Evolutionary conservation across 2,329 filamentous ascomycete species (phyloP), one percentile per base, ranked within the genome.

Genomic region (Trichoderma citrinoviride): DNA sequence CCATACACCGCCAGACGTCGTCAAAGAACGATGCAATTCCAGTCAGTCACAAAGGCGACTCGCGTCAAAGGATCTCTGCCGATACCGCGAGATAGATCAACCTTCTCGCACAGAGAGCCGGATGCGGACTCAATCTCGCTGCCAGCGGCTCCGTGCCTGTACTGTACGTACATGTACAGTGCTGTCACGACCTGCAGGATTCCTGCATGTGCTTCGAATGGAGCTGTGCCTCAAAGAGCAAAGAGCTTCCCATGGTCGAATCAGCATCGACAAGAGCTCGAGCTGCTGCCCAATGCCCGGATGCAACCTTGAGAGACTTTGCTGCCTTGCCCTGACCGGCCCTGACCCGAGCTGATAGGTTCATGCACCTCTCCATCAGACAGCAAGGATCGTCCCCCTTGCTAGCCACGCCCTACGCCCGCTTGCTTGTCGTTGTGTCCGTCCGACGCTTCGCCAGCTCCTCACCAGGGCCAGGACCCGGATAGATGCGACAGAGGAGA

Each of bases 361-460:
- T 61, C 46, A 61, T 61, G 57, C 44, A 61, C 57, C 10, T 61
- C 57, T 50, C 49, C 46, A 53, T 53, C 58, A 33, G 47, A 61
- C 47, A 43, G 17, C 58, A 61, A 61, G 58, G 47, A 53, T 53
- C n/a, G 23, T 17, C 55, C 54, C 54, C 58, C 58, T 53, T 61
- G 40, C 49, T 61, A 61, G 58, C 49, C n/a, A 61, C 58, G 58
- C 58, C 49, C 61, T 63, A 63, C 61, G 50, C 49, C 61, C 50
- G 52, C 40, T 33, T 52, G 52, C 40, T 33, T 52, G 49, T 37
- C 27, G 50, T 54, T 37, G 14, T 17, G 50, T 43, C 44, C 23
- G 25, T 27, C 56, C 19, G 44, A 25, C 21, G 33, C 44, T 50
- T 40, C 29, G 12, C 41, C 57, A 61, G 57, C 57, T 52, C 17